Conservation (phyloP, 257 asterid genomes). For the Ballota nigra region DNA sequence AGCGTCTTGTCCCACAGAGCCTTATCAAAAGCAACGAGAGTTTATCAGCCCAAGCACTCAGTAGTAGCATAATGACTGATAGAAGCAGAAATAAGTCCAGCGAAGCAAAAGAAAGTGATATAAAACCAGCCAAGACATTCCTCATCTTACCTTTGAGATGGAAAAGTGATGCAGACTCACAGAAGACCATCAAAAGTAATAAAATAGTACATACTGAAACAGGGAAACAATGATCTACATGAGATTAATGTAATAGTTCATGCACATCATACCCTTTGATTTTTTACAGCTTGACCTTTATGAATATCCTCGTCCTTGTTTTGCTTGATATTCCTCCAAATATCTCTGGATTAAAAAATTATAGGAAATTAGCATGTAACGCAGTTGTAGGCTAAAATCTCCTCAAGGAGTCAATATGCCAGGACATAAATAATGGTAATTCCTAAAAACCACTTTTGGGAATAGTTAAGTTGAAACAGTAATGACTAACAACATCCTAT, state of each 20-base stretch:
- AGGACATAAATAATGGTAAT: background rate
- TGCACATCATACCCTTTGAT: constrained; percentile 61
- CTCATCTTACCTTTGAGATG: background rate
- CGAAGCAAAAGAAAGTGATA: background rate
- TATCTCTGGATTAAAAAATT: constrained; percentile 48
- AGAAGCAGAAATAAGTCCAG: background rate
- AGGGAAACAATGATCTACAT: background rate
- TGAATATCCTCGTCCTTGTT: constrained; percentile 77
- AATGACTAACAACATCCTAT: background rate
- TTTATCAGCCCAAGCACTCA: constrained; percentile 24
- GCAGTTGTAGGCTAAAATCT: background rate
- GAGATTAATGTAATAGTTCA: constrained; percentile 5
- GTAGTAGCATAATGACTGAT: background rate
- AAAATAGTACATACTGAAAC: background rate
- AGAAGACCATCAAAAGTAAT: background rate
- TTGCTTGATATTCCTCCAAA: constrained; percentile 63
- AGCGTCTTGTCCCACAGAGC: constrained; percentile 97
- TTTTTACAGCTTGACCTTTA: constrained; percentile 85
- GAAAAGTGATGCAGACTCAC: background rate
- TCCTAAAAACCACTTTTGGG: background rate
- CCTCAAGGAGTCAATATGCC: background rate
- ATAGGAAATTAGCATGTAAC: constrained; percentile 17
- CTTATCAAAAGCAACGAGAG: constrained; percentile 38
- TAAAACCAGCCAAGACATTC: background rate
- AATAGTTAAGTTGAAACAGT: background rate